phyloP scores from a whole-genome alignment of 2,329 filamentous ascomycete species.

The Calonectria fujianensis region DNA sequence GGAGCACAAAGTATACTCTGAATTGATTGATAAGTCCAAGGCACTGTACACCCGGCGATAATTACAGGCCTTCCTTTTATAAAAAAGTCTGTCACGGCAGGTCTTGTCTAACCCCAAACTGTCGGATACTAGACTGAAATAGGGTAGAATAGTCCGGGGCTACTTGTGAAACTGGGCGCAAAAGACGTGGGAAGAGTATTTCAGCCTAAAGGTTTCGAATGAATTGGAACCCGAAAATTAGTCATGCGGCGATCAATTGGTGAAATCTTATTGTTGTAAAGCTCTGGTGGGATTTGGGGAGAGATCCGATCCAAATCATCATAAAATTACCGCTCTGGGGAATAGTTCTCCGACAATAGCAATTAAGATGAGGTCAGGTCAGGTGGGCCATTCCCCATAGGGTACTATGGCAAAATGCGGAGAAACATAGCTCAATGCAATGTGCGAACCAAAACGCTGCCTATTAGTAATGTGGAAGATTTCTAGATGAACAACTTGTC shows the following conservation, averaged over 20 bases:
- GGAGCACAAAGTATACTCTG: too few relatives aligned
- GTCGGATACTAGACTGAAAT: not conserved
- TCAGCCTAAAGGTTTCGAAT: not conserved
- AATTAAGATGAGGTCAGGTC: not conserved
- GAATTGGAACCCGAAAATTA: not conserved
- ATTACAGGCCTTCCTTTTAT: too few relatives aligned
- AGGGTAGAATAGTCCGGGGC: not conserved
- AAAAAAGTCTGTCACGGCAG: not conserved
- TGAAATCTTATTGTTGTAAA: too few relatives aligned
- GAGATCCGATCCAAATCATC: not conserved
- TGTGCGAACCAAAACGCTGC: not conserved
- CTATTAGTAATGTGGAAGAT: not conserved
- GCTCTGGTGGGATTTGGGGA: not conserved
- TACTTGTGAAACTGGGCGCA: not conserved
- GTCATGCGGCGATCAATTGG: not conserved
- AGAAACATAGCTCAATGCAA: not conserved
- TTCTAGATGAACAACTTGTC: not conserved
- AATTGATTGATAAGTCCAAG: too few relatives aligned
- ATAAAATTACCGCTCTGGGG: not conserved
- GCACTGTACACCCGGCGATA: too few relatives aligned
- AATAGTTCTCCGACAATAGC: not conserved
- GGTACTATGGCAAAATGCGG: not conserved
- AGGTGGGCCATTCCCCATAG: not conserved
- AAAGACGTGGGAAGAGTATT: not conserved
- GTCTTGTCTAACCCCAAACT: not conserved